Conservation (phyloP, 306 rosid genomes). For the Quercus agrifolia region DNA sequence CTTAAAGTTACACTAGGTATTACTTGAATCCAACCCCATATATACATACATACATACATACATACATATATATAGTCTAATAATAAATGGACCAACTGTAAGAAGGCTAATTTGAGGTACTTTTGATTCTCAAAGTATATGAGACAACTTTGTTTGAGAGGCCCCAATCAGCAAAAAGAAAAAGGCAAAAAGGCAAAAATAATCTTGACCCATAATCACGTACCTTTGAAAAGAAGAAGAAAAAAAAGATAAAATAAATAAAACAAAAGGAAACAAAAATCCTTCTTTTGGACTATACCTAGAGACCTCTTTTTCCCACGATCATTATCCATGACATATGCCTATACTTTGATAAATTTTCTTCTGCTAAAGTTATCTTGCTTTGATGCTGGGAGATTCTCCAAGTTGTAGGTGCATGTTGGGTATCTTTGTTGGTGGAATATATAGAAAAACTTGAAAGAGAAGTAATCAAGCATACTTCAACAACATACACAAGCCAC, state of each 20-base stretch:
- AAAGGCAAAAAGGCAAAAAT: slow-evolving; percentile 43
- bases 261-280: slow-evolving; percentile 47
- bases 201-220: slow-evolving; percentile 70
- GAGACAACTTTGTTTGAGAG: slow-evolving; percentile 77
- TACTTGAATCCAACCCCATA: too few relatives aligned
- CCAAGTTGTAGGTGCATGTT: slow-evolving; percentile 45
- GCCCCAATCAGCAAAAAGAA: slow-evolving; percentile 56
- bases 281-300: slow-evolving; percentile 57
- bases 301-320: slow-evolving; percentile 23
- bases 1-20: too few relatives aligned
- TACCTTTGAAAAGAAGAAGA: slow-evolving; percentile 44
- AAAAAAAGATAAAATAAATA: slow-evolving; percentile 12
- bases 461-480: slow-evolving; percentile 48
- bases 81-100: slow-evolving; percentile 44
- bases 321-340: slow-evolving; percentile 61
- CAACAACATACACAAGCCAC: slow-evolving; percentile 22
- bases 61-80: too few relatives aligned
- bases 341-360: slow-evolving; percentile 38
- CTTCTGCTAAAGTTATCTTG: slow-evolving; percentile 29
- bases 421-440: slow-evolving; percentile 47
- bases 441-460: slow-evolving; percentile 44
- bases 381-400: slow-evolving; percentile 56
- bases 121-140: slow-evolving; percentile 62
- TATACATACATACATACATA: too few relatives aligned
- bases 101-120: slow-evolving; percentile 47